A percentile compares a stretch with the other conserved stretches of the same genome.
Evolutionary conservation across 176 grass and related monocot species (phyloP).

Genomic region (Urochloa ruziziensis): DNA sequence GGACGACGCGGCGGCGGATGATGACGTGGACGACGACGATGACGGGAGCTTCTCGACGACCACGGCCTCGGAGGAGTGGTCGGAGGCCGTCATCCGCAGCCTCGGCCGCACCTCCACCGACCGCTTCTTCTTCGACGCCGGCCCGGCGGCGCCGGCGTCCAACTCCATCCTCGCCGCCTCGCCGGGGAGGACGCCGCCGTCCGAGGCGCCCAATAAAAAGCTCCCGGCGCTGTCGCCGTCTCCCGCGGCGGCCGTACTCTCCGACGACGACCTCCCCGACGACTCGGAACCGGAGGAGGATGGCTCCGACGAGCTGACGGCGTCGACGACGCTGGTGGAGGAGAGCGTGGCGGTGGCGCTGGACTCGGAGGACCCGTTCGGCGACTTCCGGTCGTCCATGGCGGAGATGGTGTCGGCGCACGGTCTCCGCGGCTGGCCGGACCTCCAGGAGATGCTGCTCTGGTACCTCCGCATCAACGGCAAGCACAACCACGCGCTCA

Average conservation of each 20-base stretch:
- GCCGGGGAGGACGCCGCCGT: not conserved
- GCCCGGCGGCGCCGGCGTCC: constrained; percentile 41
- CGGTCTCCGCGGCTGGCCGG: constrained; percentile 56
- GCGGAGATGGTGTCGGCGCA: constrained; percentile 88
- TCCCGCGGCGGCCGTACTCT: not conserved
- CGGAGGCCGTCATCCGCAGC: constrained; percentile 49
- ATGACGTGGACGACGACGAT: not conserved
- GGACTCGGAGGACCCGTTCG: constrained; percentile 79
- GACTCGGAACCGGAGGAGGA: not conserved
- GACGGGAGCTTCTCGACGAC: constrained; percentile 7
- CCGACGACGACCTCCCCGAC: not conserved
- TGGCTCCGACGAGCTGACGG: not conserved
- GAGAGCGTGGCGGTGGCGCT: constrained; percentile 88
- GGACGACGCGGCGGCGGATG: not conserved
- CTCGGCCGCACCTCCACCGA: constrained; percentile 35
- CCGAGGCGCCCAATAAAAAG: not conserved
- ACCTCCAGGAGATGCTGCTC: constrained; percentile 66
- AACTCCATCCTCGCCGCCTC: constrained; percentile 64
- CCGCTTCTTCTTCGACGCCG: constrained; percentile 70
- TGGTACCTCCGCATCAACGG: constrained; percentile 86
- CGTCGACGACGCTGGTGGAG: constrained; percentile 43
- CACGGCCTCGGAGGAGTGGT: constrained; percentile 33
- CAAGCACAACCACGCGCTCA: constrained; percentile 77
- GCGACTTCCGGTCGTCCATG: constrained; percentile 86
- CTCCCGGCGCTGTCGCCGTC: not conserved